Percentiles rank a stretch among this genome's conserved stretches.
Evolutionary conservation across 305 asterid genomes (phyloP).

Genomic region (Fraxinus floribunda): DNA sequence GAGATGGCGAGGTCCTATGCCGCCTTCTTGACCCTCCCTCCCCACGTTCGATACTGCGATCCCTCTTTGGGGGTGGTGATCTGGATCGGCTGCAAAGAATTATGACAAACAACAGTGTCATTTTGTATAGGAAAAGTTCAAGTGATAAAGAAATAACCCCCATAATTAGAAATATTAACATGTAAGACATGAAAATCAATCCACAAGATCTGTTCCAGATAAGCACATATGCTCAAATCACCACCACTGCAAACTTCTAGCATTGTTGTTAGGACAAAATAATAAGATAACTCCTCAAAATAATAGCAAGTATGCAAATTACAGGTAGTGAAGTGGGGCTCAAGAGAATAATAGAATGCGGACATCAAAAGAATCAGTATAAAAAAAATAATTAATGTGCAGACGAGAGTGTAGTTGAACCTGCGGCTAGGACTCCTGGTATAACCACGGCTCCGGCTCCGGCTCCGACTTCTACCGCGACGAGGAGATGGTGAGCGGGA

Average conservation of each 20-base stretch:
- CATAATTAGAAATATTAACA: background rate
- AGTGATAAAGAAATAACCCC: background rate
- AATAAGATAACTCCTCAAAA: background rate
- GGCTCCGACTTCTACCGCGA: slow-evolving; percentile 44
- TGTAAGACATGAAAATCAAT: background rate
- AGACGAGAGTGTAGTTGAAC: slow-evolving; percentile 25
- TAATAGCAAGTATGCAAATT: slow-evolving; percentile 5
- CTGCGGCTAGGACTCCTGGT: slow-evolving; percentile 90
- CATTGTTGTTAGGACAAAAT: background rate
- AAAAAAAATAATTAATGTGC: background rate
- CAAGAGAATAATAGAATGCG: background rate
- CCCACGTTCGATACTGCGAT: slow-evolving; percentile 29
- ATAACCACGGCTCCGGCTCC: slow-evolving; percentile 50
- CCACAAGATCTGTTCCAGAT: background rate
- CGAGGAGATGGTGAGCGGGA: slow-evolving; percentile 94
- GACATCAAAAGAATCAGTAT: background rate
- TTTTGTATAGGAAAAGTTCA: background rate
- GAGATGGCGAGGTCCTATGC: background rate
- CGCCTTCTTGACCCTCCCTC: slow-evolving; percentile 6
- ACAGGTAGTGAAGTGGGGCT: background rate
- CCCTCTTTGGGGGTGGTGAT: slow-evolving; percentile 67
- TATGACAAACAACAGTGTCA: background rate
- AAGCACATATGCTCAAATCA: background rate
- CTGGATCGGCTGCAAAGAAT: slow-evolving; percentile 62
- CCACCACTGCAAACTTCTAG: background rate